Evolutionary conservation across 306 rosid species (phyloP), one percentile per base, ranked within the genome.

Genomic region (Quercus bicolor): DNA sequence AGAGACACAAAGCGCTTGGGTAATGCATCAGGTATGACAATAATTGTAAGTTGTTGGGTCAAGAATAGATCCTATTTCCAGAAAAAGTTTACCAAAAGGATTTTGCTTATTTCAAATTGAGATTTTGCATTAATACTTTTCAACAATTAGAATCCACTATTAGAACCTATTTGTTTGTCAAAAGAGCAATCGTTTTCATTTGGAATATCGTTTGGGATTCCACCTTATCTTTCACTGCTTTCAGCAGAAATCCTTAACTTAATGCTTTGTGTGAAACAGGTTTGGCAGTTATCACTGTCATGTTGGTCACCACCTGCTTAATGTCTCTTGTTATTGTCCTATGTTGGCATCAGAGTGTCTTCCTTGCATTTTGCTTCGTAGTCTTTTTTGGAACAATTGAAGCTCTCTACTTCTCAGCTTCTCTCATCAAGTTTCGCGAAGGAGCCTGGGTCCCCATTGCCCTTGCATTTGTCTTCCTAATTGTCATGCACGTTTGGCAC

Each of bases 371-470:
- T 74, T 76, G 81, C 60, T 95, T 95, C 61, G 83, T 92, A 54
- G 28, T 87, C 75, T 29, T 95, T 56, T 95, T 95, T 24, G 98
- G 98, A 82, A 69, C 90, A 13, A 80, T 95, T 12, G 98, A 95
- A 83, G 90, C 97, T 75, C 89, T 95, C 77, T 95, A 91, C 94
- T 95, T 95, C 89, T 87, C 98, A 0, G 98, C 97, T 84, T 86
- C 97, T 78, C 91, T 95, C 33, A 48, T 90, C 82, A 95, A 95
- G 84, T 92, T 95, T 78, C 90, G 68, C 18, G 90, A 95, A 84
- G 98, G 98, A 76, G 98, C 98, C 24, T 95, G 98, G 98, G 95
- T 95, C 34, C 93, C 98, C 0, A 76, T 92, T 53, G 97, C 86
- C 60, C 85, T 91, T 52, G 87, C 92, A 21, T 48, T 88, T 52